A percentile compares a stretch with the other conserved stretches of the same genome.
phyloP scores from a whole-genome alignment of 768 basidiomycete species.

The Mycena haematopus region DNA sequence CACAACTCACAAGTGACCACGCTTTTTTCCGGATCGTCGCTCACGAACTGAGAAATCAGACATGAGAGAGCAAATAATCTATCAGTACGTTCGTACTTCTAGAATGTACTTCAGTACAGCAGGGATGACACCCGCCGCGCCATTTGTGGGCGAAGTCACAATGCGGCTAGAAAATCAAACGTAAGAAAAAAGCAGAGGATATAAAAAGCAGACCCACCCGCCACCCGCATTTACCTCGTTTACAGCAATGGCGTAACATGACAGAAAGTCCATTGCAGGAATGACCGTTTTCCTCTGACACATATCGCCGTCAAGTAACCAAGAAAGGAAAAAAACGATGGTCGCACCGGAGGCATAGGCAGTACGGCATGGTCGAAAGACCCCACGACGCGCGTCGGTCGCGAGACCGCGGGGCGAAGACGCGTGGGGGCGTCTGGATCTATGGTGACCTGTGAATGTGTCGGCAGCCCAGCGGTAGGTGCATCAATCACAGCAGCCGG shows the following conservation, averaged over 20 bases:
- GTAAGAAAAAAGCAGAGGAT: background rate
- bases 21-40: conserved; percentile 88
- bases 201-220: conserved; percentile 44
- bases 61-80: background rate
- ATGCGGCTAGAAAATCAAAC: conserved; percentile 58
- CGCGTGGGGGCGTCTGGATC: conserved; percentile 27
- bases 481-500: conserved; percentile 33
- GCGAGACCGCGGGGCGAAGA: conserved; percentile 28
- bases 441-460: conserved; percentile 25
- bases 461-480: conserved; percentile 27
- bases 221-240: conserved; percentile 95
- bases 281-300: conserved; percentile 82
- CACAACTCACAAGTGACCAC: conserved; percentile 88
- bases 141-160: conserved; percentile 94
- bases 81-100: conserved; percentile 55
- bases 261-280: conserved; percentile 92
- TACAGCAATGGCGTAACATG: conserved; percentile 93
- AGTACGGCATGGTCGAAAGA: conserved; percentile 80
- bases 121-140: conserved; percentile 93
- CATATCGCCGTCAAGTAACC: conserved; percentile 5
- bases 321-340: conserved; percentile 3
- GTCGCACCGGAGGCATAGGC: conserved; percentile 81
- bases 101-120: conserved; percentile 89
- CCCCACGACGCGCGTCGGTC: conserved; percentile 64
- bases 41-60: conserved; percentile 67